These are phyloP conservation scores for Auriscalpium vulgare DNA, from an alignment of 768 basidiomycete genomes.

Conservation along the genomic window DNA sequence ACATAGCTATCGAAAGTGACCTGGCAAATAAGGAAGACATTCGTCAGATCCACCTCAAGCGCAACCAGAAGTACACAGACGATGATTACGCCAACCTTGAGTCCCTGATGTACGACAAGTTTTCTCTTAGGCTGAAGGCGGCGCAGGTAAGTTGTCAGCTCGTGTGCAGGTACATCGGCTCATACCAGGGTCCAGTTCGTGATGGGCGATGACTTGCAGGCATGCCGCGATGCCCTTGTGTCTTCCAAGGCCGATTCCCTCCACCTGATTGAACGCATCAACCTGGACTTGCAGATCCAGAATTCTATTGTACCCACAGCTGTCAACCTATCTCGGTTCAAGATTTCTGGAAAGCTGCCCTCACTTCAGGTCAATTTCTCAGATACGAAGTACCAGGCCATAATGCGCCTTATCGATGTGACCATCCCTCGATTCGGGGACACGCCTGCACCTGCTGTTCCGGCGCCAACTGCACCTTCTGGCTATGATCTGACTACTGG, in stretches of 20 bases:
- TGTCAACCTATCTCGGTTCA: conserved; percentile 78
- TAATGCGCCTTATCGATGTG: conserved; percentile 90
- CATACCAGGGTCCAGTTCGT: conserved; percentile 53
- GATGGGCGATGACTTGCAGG: conserved; percentile 74
- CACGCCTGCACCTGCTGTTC: conserved; percentile 17
- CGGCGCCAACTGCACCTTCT: conserved; percentile 12
- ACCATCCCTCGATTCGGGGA: conserved; percentile 78
- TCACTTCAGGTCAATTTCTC: conserved; percentile 85
- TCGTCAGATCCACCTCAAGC: conserved; percentile 71
- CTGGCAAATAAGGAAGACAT: conserved; percentile 79
- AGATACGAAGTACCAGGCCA: conserved; percentile 81
- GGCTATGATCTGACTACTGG: conserved; percentile 46
- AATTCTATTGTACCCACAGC: conserved; percentile 88
- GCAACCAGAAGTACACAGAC: conserved; percentile 76
- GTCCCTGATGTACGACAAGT: conserved; percentile 91
- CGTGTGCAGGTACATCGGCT: background rate
- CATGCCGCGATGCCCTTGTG: conserved; percentile 73
- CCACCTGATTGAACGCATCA: conserved; percentile 89
- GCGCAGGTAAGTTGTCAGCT: conserved; percentile 60
- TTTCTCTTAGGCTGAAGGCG: conserved; percentile 72
- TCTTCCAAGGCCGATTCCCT: conserved; percentile 49
- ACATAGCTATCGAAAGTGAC: conserved; percentile 88
- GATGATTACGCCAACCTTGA: conserved; percentile 83
- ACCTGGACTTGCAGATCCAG: conserved; percentile 81
- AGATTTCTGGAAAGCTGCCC: conserved; percentile 83